Evolutionary conservation across 768 basidiomycete species (phyloP).

Genomic region (Postia placenta): DNA sequence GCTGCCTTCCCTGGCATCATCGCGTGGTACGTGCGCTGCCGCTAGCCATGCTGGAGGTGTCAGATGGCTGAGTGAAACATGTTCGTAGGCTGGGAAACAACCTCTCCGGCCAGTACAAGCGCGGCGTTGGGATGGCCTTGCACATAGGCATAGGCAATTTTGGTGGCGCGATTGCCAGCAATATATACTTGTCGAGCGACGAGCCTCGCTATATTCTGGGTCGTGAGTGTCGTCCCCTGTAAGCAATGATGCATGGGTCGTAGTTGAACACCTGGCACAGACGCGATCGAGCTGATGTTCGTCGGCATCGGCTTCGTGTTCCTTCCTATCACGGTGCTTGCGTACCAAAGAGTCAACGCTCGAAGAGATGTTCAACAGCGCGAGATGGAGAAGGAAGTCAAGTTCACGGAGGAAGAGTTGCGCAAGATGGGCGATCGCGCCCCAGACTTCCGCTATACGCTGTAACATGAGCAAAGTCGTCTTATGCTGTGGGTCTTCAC

Average conservation of each 20-base stretch:
- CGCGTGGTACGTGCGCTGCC: conserved; percentile 36
- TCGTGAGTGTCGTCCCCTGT: conserved; percentile 35
- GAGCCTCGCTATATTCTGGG: conserved; percentile 56
- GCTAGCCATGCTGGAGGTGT: neutral
- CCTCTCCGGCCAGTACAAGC: conserved; percentile 63
- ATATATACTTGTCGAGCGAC: conserved; percentile 55
- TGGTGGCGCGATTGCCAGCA: conserved; percentile 56
- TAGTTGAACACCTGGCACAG: too few relatives aligned
- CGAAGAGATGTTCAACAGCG: conserved; percentile 40
- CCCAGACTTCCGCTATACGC: conserved; percentile 50
- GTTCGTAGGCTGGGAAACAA: conserved; percentile 48
- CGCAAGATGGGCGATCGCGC: conserved; percentile 51
- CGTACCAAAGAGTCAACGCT: conserved; percentile 52
- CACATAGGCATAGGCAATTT: conserved; percentile 68
- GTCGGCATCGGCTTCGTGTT: conserved; percentile 56
- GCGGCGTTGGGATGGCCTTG: conserved; percentile 59
- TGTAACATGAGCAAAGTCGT: neutral
- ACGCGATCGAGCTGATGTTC: conserved; percentile 62
- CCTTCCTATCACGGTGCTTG: conserved; percentile 40
- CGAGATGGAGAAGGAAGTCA: conserved; percentile 20
- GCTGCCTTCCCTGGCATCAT: conserved; percentile 53
- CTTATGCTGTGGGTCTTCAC: too few relatives aligned
- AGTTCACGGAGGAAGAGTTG: conserved; percentile 21
- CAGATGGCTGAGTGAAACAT: too few relatives aligned
- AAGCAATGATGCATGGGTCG: neutral